Evolutionary conservation across 257 asterid genomes (phyloP).

Genomic region (Plantago elongata): DNA sequence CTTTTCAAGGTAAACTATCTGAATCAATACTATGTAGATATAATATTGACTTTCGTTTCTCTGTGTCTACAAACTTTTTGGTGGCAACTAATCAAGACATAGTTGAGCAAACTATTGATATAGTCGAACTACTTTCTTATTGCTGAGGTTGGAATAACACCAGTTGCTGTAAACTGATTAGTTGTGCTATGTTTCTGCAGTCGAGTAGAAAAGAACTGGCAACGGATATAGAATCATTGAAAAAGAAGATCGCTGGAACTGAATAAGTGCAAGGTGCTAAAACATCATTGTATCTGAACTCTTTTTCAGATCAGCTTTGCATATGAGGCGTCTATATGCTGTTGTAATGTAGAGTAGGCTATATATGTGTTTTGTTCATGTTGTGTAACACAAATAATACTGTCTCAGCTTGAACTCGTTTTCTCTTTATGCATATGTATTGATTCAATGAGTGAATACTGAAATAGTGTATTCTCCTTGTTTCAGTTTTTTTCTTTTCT

Average conservation of each 20-base stretch:
- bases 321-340: slow-evolving; percentile 32
- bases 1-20: slow-evolving; percentile 78
- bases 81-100: too few species aligned
- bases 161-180: neutral
- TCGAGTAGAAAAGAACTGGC: slow-evolving; percentile 87
- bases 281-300: slow-evolving; percentile 5
- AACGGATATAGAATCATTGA: slow-evolving; percentile 66
- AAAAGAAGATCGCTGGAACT: slow-evolving; percentile 86
- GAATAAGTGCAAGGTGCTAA: slow-evolving; percentile 34
- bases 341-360: slow-evolving; percentile 40
- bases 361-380: slow-evolving; percentile 25
- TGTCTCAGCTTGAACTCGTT: slow-evolving; percentile 13
- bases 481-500: neutral
- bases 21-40: too few species aligned
- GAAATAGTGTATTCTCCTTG: neutral
- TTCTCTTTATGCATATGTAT: neutral
- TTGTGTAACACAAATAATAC: slow-evolving; percentile 26
- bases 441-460: slow-evolving; percentile 1
- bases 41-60: too few species aligned
- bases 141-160: neutral
- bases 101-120: too few species aligned
- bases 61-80: too few species aligned
- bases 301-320: slow-evolving; percentile 23
- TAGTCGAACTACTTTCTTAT: too few species aligned
- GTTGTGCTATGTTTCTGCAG: slow-evolving; percentile 33